Evolutionary conservation across 2,329 filamentous ascomycete genomes (phyloP), one percentile per base, ranked within the genome.

Genomic region (Ilyonectria destructans): DNA sequence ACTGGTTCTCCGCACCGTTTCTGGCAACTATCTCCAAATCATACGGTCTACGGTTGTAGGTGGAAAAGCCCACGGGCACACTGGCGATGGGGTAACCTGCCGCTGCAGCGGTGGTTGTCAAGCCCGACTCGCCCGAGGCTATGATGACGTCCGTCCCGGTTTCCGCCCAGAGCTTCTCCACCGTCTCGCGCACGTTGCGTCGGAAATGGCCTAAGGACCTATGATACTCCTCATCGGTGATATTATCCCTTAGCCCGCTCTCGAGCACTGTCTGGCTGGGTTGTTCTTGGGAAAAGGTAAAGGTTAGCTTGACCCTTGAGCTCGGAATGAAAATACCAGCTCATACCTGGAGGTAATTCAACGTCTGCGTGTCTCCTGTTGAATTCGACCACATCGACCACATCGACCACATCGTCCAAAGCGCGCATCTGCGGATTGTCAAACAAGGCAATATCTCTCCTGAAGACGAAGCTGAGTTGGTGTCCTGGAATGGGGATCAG

Each of bases 111-210:
- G 49, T 68, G 21, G 58, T 57, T n/a, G 61, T 56, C 21, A 68
- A 45, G n/a, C 58, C 33, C 29, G 61, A 58, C 45, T 70, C 65
- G n/a, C 65, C 58, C 12, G 61, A 56, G 40, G 61, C 65, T 31
- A 70, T 66, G 43, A 70, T 66, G 52, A 68, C 58, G 46, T 70
- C 60, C 31, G 61, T 29, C 9, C 45, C 43, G n/a, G 57, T 64
- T 51, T 67, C 58, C 15, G 51, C 29, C 29, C 62, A 40, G 13
- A 59, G 29, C 15, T 63, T 26, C 35, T 63, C 63, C 5, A 65
- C 54, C 7, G 58, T 49, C 15, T 55, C 58, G 17, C 62, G 59
- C 33, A 55, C 51, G 37, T 56, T 59, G n/a, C 54, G 48, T 49
- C 62, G 54, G 29, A 58, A 23, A 31, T 60, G 48, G 5, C 33